Conservation (phyloP, 805 yeast genomes). For the Wickerhamomyces sydowiorum region DNA sequence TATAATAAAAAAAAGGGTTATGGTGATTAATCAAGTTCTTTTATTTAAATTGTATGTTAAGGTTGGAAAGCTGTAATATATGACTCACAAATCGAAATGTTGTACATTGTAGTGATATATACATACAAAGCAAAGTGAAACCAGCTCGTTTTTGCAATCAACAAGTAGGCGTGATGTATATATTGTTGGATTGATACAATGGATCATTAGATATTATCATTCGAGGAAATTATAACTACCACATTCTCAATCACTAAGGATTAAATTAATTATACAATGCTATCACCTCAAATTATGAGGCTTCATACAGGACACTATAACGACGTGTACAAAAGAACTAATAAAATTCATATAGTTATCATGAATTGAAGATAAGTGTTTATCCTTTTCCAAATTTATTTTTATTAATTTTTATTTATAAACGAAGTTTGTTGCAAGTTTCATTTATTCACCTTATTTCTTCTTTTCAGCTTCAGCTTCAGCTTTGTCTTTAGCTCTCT, state of each 20-base stretch:
- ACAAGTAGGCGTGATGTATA: no score
- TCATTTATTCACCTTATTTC: constrained; percentile 52
- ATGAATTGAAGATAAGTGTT: no score
- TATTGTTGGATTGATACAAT: no score
- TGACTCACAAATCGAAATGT: neutral
- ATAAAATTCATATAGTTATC: no score
- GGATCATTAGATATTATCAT: no score
- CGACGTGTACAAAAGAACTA: no score
- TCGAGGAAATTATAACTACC: no score
- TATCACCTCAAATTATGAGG: no score
- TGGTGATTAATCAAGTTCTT: neutral
- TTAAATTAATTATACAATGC: neutral
- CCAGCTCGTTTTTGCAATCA: neutral
- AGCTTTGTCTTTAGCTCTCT: constrained; percentile 95
- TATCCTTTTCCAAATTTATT: neutral
- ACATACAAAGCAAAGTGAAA: neutral
- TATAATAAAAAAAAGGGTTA: neutral
- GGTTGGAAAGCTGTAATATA: neutral
- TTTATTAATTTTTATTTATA: constrained; percentile 1
- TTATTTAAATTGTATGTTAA: constrained; percentile 1
- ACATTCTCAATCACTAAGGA: neutral
- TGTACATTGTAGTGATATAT: no score
- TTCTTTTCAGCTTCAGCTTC: constrained; percentile 99
- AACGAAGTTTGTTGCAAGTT: no score
- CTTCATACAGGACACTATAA: no score